Base-by-base conservation (phyloP, 306 rosid species). In the Abrus precatorius region DNA sequence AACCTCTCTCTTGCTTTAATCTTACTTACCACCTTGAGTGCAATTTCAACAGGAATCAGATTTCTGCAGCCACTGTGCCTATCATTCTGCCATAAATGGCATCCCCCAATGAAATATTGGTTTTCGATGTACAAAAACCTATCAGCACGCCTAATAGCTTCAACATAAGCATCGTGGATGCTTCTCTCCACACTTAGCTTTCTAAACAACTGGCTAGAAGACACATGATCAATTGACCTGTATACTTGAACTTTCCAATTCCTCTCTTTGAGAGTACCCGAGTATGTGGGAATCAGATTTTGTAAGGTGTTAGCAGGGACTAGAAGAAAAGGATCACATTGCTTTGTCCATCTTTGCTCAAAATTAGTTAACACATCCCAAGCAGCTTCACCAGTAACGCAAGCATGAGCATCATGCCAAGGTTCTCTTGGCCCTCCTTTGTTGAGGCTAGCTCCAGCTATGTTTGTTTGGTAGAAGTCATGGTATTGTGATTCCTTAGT, bases 401-500 rank as follows among this genome's bases (percentile, higher is more conserved):
- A 86, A 74, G 99, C 96, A 84, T 95, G 99, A 53, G 90, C 92
- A 89, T 95, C 99, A 72, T 95, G 98, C 99, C 99, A 95, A 34
- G 98, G 98, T 78, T 88, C 85, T 79, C 99, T 90, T 44, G 99
- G 99, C 85, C 99, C 99, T 32, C 99, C 99, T 84, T 81, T 88
- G 9, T 86, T 83, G 56, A 89, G 78, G 85, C 90, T 89, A 52
- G 98, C 93, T 43, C 97, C 92, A 5, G 89, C 77, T 50, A 95
- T 89, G 78, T 77, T 95, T 28, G 93, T 93, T 74, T 95, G 98
- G 78, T 93, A 93, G 77, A 91, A 95, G 79, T 93, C 98, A 60
- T 60, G 27, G 71, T 80, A 81, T 54, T 93, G 90, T 0, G 95
- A 86, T 85, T 89, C 91, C 41, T 73, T 74, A 4, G 74, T 29